Evolutionary conservation across 108 stramenopile genomes (phyloP).

Genomic region (Cyclostephanos tholiformis): DNA sequence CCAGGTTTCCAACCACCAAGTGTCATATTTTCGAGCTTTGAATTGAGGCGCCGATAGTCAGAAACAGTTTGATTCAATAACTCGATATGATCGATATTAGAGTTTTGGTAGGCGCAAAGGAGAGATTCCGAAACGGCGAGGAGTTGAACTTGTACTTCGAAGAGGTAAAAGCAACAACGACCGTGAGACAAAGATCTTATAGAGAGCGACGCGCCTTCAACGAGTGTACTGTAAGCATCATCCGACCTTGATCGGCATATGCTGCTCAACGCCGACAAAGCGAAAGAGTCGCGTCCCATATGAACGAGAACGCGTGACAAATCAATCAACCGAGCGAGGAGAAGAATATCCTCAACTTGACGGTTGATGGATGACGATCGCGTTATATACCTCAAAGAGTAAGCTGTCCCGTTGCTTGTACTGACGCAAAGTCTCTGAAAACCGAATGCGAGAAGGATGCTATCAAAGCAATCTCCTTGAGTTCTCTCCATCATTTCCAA

Average conservation of each 20-base stretch:
- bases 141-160: slow-evolving; percentile 23
- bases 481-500: background rate
- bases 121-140: slow-evolving; percentile 24
- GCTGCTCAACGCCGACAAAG: slow-evolving; percentile 11
- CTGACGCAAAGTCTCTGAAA: slow-evolving; percentile 10
- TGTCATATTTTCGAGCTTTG: slow-evolving; percentile 1
- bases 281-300: slow-evolving; percentile 42
- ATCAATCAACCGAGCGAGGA: slow-evolving; percentile 31
- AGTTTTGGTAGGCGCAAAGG: background rate
- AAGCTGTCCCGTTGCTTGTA: background rate
- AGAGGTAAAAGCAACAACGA: slow-evolving; percentile 19
- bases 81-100: too few species aligned
- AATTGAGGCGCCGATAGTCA: background rate
- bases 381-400: background rate
- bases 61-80: background rate
- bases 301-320: slow-evolving; percentile 38
- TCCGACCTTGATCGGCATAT: background rate
- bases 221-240: slow-evolving; percentile 6
- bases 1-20: background rate
- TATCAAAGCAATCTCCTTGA: slow-evolving; percentile 4
- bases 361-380: background rate
- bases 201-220: slow-evolving; percentile 1
- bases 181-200: slow-evolving; percentile 13
- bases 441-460: slow-evolving; percentile 31
- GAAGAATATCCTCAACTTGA: slow-evolving; percentile 8